A percentile compares a stretch with the other conserved stretches of the same genome.
Evolutionary conservation across 331 rosid species (phyloP).

Genomic region (Arachis monticola): DNA sequence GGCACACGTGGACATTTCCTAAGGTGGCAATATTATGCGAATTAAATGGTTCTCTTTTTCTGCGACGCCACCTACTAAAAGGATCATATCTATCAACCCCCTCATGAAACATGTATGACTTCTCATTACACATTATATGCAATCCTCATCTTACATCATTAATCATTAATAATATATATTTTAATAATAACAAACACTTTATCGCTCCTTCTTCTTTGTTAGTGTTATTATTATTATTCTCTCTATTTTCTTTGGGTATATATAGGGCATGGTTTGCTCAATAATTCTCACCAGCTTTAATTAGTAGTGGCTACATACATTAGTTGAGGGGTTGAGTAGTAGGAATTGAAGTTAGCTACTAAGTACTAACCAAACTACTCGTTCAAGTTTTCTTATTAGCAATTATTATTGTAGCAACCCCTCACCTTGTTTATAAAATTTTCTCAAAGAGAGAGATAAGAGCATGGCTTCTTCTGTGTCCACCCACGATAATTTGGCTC

Average conservation of each 20-base stretch:
- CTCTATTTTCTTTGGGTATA: conserved; percentile 25
- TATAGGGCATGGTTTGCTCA: conserved; percentile 11
- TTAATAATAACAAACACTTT: neutral
- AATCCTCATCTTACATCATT: neutral
- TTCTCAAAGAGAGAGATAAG: neutral
- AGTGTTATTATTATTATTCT: neutral
- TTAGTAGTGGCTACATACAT: conserved; percentile 22
- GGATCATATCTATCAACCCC: neutral
- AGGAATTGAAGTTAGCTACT: neutral
- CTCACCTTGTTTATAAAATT: neutral
- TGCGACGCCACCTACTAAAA: conserved; percentile 24
- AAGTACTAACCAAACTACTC: neutral
- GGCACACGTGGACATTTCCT: conserved; percentile 21
- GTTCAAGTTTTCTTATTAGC: conserved; percentile 20
- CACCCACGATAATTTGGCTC: conserved; percentile 43
- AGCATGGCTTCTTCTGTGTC: conserved; percentile 45
- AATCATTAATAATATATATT: too few relatives aligned
- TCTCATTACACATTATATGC: neutral
- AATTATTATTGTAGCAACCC: neutral
- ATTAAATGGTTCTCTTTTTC: neutral
- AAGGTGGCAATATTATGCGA: neutral
- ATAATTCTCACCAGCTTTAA: conserved; percentile 36
- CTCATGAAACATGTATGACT: conserved; percentile 35
- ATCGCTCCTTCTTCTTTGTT: neutral
- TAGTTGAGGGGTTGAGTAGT: conserved; percentile 21